phyloP scores from a whole-genome alignment of 352 stramenopile genomes.

The Phytophthora cryptogea region DNA sequence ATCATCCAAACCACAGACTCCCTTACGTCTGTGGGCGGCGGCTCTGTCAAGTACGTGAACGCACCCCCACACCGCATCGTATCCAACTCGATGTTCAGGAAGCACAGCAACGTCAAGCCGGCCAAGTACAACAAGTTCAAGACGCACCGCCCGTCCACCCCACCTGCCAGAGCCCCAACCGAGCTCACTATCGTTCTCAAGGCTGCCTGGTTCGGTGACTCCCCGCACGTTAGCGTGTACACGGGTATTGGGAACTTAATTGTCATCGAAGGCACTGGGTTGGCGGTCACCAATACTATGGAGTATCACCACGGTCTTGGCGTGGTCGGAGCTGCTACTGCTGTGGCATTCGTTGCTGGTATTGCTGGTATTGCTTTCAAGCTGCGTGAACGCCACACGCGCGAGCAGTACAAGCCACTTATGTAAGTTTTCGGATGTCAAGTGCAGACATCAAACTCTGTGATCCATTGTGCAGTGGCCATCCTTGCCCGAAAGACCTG shows the following conservation, averaged over 20 bases:
- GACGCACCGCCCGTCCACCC: conserved; percentile 12
- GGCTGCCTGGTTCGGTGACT: conserved; percentile 25
- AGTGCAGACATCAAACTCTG: background rate
- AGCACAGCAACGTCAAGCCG: conserved; percentile 34
- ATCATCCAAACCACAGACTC: conserved; percentile 35
- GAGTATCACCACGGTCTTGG: conserved; percentile 5
- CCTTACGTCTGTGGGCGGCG: conserved; percentile 25
- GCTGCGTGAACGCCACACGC: conserved; percentile 2
- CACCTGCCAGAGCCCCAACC: conserved; percentile 16
- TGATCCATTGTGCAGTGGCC: background rate
- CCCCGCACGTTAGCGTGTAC: conserved; percentile 27
- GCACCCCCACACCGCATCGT: conserved; percentile 29
- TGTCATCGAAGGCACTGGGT: conserved; percentile 13
- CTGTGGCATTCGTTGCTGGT: conserved; percentile 2
- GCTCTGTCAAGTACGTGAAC: conserved; percentile 42
- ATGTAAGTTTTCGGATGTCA: background rate
- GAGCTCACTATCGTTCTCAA: conserved; percentile 27
- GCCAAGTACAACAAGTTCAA: conserved; percentile 37
- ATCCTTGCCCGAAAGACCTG: background rate
- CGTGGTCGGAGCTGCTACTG: background rate
- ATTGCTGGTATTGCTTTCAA: conserved; percentile 12
- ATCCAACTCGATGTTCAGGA: conserved; percentile 24
- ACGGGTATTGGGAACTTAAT: conserved; percentile 14
- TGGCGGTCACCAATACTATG: conserved; percentile 1
- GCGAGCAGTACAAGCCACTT: conserved; percentile 16